These are phyloP conservation scores for Neoscytalidium dimidiatum DNA, from an alignment of 2,329 filamentous ascomycete species.

Conservation along the genomic window DNA sequence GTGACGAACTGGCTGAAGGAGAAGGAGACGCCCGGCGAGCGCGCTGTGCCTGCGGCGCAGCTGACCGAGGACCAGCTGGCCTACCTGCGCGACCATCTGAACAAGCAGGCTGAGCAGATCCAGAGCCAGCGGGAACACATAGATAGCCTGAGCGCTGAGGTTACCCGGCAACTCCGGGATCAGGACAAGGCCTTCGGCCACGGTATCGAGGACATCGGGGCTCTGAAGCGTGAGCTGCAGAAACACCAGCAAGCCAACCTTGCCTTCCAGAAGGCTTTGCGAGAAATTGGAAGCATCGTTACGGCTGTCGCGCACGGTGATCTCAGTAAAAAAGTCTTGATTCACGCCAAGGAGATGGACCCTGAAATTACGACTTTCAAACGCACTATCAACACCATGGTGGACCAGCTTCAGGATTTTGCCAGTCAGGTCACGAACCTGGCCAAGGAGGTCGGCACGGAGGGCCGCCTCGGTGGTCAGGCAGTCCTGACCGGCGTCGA, in stretches of 20 bases:
- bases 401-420: constrained; percentile 96
- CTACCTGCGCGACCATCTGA: constrained; percentile 85
- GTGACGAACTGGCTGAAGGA: constrained; percentile 57
- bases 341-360: constrained; percentile 96
- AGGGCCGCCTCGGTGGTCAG: constrained; percentile 90
- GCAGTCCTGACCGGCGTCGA: constrained; percentile 92
- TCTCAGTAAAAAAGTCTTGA: constrained; percentile 93
- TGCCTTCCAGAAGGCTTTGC: constrained; percentile 94
- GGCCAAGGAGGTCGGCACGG: constrained; percentile 92
- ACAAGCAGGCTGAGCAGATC: constrained; percentile 90
- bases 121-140: constrained; percentile 85
- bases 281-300: constrained; percentile 96
- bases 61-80: constrained; percentile 82
- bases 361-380: constrained; percentile 98
- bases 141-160: constrained; percentile 79
- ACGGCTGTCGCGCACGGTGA: constrained; percentile 95
- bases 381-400: constrained; percentile 98
- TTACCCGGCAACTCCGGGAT: constrained; percentile 81
- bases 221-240: constrained; percentile 87
- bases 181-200: constrained; percentile 80
- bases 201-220: constrained; percentile 80
- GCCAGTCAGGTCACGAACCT: constrained; percentile 94
- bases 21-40: constrained; percentile 50
- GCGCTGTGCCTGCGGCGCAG: constrained; percentile 51
- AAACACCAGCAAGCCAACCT: constrained; percentile 98